Evolutionary conservation across 2,329 filamentous ascomycete genomes (phyloP).

Genomic region (Penicillium hordei): DNA sequence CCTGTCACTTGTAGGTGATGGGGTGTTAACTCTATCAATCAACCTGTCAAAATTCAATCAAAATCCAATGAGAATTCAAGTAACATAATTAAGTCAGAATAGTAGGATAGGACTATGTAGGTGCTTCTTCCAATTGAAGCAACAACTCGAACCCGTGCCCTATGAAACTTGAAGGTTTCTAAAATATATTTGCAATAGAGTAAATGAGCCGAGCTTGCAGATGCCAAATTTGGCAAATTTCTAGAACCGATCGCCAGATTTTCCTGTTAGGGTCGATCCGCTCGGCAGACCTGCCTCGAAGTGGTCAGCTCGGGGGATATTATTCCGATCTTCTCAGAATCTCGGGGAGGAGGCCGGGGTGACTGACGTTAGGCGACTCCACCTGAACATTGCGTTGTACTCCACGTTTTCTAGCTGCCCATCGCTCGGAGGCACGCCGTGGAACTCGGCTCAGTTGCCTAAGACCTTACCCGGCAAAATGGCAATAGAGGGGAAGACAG

Average conservation of each 20-base stretch:
- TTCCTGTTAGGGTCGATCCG: background rate
- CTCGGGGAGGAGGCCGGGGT: conserved; percentile 8
- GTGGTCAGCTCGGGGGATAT: conserved; percentile 4
- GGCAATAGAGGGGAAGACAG: background rate
- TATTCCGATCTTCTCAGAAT: conserved; percentile 11
- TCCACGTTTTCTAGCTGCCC: conserved; percentile 8
- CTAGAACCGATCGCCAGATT: background rate
- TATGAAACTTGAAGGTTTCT: too few relatives aligned
- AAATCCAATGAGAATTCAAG: too few relatives aligned
- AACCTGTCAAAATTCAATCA: too few relatives aligned
- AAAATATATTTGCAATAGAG: too few relatives aligned
- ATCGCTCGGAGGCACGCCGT: conserved; percentile 4
- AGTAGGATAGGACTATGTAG: too few relatives aligned
- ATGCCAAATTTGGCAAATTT: background rate
- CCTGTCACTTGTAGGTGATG: too few relatives aligned
- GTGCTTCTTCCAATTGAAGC: too few relatives aligned
- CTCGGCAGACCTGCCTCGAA: conserved; percentile 15
- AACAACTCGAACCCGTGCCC: too few relatives aligned
- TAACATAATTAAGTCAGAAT: too few relatives aligned
- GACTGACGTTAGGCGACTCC: conserved; percentile 12
- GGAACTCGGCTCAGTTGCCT: conserved; percentile 9
- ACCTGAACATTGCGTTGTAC: background rate
- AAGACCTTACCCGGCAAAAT: background rate
- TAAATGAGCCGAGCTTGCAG: too few relatives aligned
- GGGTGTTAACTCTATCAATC: too few relatives aligned